phyloP scores from a whole-genome alignment of 2,329 filamentous ascomycete species.

The Claviceps africana region DNA sequence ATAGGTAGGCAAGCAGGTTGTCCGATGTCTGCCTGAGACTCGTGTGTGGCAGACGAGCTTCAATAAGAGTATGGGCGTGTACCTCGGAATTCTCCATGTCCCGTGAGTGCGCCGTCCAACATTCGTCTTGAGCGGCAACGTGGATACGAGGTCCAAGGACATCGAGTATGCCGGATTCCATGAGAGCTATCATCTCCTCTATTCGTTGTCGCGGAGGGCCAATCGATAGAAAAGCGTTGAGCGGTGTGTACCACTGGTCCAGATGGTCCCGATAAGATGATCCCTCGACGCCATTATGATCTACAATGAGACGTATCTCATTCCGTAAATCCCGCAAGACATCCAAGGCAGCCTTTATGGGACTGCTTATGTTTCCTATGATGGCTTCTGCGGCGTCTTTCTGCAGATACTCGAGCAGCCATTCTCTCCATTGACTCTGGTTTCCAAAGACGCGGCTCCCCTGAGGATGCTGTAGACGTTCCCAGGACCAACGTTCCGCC shows the following conservation, averaged over 20 bases:
- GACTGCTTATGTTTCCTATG: constrained; percentile 1
- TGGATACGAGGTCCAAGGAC: constrained; percentile 3
- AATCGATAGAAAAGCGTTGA: constrained; percentile 4
- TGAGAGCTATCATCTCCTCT: constrained; percentile 5
- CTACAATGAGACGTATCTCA: constrained; percentile 4
- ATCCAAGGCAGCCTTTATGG: constrained; percentile 3
- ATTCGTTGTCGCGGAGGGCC: constrained; percentile 4
- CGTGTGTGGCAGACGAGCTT: constrained; percentile 2
- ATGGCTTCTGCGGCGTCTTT: constrained; percentile 1
- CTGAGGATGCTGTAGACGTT: constrained; percentile 1
- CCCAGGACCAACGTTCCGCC: constrained; percentile 4
- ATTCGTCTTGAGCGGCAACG: not conserved
- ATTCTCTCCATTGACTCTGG: not conserved
- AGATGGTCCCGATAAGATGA: constrained; percentile 3
- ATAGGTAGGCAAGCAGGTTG: not conserved
- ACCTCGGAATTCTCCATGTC: not conserved
- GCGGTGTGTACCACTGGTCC: constrained; percentile 4
- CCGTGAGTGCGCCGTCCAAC: constrained; percentile 1
- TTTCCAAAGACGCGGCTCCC: not conserved
- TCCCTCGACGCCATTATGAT: constrained; percentile 3
- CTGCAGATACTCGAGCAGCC: constrained; percentile 1
- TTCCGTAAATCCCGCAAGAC: constrained; percentile 5
- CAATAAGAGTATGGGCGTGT: constrained; percentile 3
- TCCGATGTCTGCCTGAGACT: constrained; percentile 1
- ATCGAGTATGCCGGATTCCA: constrained; percentile 2